A percentile compares a stretch with the other conserved stretches of the same genome.
phyloP scores from a whole-genome alignment of 2,329 filamentous ascomycete species.

The Colletotrichum shisoi region DNA sequence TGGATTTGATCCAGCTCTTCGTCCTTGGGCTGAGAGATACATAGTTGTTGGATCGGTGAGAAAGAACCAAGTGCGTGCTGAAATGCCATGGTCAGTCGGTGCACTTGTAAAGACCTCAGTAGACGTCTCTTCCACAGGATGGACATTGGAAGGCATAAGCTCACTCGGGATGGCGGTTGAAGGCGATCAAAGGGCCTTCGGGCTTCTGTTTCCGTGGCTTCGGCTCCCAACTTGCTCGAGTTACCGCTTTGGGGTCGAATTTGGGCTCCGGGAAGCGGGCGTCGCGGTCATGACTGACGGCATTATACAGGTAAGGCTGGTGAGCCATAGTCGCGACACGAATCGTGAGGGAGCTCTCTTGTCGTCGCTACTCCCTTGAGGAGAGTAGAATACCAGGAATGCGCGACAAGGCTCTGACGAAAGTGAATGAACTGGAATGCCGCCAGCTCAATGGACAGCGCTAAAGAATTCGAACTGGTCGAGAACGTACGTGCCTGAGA shows the following conservation, averaged over 20 bases:
- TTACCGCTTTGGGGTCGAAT: conserved; percentile 90
- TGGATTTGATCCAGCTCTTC: conserved; percentile 74
- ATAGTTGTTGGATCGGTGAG: conserved; percentile 67
- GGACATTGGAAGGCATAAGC: conserved; percentile 44
- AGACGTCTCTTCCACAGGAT: not conserved
- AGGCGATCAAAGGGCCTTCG: conserved; percentile 78
- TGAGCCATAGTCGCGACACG: conserved; percentile 45
- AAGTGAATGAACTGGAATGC: conserved; percentile 23
- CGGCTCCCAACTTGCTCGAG: conserved; percentile 77
- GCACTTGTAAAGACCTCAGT: not conserved
- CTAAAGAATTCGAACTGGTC: not conserved
- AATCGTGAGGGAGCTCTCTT: not conserved
- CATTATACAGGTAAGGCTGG: conserved; percentile 76
- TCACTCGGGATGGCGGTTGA: conserved; percentile 89
- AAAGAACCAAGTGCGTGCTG: conserved; percentile 69
- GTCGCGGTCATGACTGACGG: conserved; percentile 60
- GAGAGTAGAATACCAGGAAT: conserved; percentile 13
- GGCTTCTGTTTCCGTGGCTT: conserved; percentile 69
- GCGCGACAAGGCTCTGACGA: not conserved
- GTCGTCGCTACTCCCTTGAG: not conserved
- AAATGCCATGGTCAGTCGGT: conserved; percentile 14
- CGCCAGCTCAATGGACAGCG: conserved; percentile 3
- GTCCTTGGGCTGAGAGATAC: conserved; percentile 73
- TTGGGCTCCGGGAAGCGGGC: conserved; percentile 61
- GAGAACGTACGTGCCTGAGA: not conserved